Conservation (phyloP, 2,329 filamentous ascomycete species). For the Nothomitra cinnamomea region DNA sequence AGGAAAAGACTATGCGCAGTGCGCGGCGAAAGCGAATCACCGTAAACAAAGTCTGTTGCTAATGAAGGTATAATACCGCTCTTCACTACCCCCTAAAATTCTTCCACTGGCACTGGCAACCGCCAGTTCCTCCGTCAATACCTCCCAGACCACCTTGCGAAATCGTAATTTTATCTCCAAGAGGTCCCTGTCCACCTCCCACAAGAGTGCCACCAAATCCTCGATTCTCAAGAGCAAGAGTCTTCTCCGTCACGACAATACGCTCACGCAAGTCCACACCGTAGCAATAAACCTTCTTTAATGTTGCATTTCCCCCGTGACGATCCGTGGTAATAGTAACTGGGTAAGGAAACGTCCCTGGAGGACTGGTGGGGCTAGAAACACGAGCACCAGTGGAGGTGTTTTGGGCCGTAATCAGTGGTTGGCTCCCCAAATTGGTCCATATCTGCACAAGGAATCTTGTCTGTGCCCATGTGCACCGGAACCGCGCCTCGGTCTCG, state of each 20-base stretch:
- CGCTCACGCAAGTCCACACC: constrained; percentile 30
- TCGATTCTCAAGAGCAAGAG: constrained; percentile 35
- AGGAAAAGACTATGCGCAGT: neutral
- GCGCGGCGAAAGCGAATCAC: no score
- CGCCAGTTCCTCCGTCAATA: constrained; percentile 41
- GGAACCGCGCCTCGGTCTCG: constrained; percentile 27
- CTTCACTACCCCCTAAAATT: constrained; percentile 24
- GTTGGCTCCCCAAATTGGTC: constrained; percentile 29
- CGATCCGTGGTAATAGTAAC: constrained; percentile 42
- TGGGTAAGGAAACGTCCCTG: constrained; percentile 43
- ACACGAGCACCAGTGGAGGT: constrained; percentile 16
- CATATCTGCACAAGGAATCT: constrained; percentile 45
- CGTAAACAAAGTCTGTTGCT: no score
- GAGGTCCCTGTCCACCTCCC: constrained; percentile 31
- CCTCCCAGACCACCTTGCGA: constrained; percentile 22
- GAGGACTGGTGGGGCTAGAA: constrained; percentile 29
- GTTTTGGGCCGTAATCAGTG: constrained; percentile 8
- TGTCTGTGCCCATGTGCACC: constrained; percentile 44
- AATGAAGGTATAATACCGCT: no score
- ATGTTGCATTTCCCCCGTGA: constrained; percentile 34
- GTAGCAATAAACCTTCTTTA: constrained; percentile 46
- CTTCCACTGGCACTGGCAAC: constrained; percentile 42
- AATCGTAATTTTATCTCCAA: constrained; percentile 15
- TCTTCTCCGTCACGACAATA: constrained; percentile 25
- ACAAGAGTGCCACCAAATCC: constrained; percentile 32